Evolutionary conservation across 176 grass and related monocot species (phyloP).

Genomic region (Bonia amplexicaulis): DNA sequence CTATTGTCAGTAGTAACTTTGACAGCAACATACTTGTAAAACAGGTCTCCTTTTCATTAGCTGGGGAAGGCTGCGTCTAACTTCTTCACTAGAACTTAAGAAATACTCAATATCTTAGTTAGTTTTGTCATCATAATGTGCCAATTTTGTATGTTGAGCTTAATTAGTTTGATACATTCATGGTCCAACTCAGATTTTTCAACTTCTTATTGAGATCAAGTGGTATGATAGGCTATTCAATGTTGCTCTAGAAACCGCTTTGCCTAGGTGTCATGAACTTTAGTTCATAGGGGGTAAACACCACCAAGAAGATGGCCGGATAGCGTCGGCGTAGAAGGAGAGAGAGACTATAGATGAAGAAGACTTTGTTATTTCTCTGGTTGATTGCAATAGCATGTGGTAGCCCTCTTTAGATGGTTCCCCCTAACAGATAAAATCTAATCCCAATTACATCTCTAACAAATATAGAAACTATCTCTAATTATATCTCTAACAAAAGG

Average conservation of each 20-base stretch:
- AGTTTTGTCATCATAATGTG: not conserved
- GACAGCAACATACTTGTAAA: conserved; percentile 8
- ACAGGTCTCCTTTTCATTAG: not conserved
- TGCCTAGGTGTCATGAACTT: not conserved
- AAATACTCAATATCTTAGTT: not conserved
- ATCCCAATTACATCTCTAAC: too few relatives aligned
- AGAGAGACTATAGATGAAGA: too few relatives aligned
- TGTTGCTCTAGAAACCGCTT: not conserved
- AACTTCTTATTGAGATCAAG: not conserved
- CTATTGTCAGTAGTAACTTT: not conserved
- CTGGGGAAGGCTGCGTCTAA: not conserved
- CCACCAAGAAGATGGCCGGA: too few relatives aligned
- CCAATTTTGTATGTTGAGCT: not conserved
- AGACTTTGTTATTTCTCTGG: too few relatives aligned
- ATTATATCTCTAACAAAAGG: too few relatives aligned
- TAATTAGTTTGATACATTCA: not conserved
- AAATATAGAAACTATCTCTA: too few relatives aligned
- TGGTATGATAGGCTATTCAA: not conserved
- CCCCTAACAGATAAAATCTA: too few relatives aligned
- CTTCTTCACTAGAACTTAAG: not conserved
- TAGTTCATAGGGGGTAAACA: too few relatives aligned
- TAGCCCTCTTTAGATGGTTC: too few relatives aligned
- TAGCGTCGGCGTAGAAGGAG: too few relatives aligned
- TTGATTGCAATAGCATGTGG: too few relatives aligned
- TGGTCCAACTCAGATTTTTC: not conserved